phyloP scores from a whole-genome alignment of 768 basidiomycete genomes.

The Pleurotus tuber-regium region DNA sequence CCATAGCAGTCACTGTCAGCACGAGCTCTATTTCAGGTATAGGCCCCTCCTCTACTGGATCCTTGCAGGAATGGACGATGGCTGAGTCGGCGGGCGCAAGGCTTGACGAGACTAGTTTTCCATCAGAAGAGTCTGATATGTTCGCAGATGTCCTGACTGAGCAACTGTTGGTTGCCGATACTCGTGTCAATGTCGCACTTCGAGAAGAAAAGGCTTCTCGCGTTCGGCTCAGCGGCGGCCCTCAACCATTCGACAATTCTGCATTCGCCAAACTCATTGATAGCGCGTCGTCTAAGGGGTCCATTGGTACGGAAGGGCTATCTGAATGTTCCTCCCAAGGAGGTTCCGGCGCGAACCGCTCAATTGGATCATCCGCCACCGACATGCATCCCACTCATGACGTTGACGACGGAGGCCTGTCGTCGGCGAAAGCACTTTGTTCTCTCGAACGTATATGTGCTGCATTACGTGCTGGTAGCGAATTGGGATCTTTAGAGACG shows the following conservation, averaged over 20 bases:
- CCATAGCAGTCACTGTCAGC: neutral
- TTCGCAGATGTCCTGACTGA: slow-evolving; percentile 4
- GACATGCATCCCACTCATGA: neutral
- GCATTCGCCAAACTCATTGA: slow-evolving; percentile 1
- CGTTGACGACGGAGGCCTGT: neutral
- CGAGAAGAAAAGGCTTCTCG: slow-evolving; percentile 8
- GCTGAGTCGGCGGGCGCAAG: neutral
- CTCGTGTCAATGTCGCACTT: neutral
- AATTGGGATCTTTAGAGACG: slow-evolving; percentile 5
- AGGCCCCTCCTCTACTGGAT: neutral
- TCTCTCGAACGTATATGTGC: slow-evolving; percentile 6
- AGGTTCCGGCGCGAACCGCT: neutral
- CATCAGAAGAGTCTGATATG: neutral
- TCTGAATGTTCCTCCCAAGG: too few species aligned
- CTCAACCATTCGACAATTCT: slow-evolving; percentile 8
- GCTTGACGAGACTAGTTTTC: neutral
- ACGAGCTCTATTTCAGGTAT: slow-evolving; percentile 5
- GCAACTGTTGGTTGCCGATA: neutral
- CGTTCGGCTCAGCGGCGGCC: slow-evolving; percentile 6
- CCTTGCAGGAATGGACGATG: slow-evolving; percentile 2
- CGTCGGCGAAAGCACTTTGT: neutral
- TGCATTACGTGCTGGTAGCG: neutral
- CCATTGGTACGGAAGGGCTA: neutral
- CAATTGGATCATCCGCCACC: neutral
- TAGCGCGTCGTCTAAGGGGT: neutral